Evolutionary conservation across 1,139 yeast genomes (phyloP).

Genomic region (Pichia sp.): DNA sequence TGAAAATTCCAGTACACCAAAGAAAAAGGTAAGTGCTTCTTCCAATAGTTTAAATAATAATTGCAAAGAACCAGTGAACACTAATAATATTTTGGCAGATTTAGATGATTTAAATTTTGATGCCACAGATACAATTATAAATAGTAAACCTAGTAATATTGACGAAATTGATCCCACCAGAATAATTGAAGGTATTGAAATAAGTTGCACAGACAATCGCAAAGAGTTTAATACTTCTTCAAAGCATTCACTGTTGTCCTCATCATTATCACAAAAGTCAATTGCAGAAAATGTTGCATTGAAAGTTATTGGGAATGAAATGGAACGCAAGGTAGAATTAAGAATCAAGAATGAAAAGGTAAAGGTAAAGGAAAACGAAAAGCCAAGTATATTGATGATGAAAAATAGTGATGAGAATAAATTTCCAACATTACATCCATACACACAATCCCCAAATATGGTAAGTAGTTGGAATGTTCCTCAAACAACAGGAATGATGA

Average conservation of each 20-base stretch:
- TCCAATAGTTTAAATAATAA: not conserved
- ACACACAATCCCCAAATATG: not conserved
- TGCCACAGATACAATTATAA: not conserved
- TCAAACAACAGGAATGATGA: not conserved
- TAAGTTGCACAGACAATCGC: too few relatives aligned
- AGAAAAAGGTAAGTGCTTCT: not conserved
- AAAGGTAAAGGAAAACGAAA: not conserved
- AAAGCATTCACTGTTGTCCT: not conserved
- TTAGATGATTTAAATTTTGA: conserved; percentile 7
- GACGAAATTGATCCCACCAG: not conserved
- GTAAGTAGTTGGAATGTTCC: not conserved
- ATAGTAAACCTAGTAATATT: not conserved
- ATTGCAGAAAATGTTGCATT: conserved; percentile 6
- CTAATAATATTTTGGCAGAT: conserved; percentile 6
- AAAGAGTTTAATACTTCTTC: too few relatives aligned
- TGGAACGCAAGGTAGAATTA: too few relatives aligned
- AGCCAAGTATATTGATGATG: too few relatives aligned
- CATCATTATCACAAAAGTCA: not conserved
- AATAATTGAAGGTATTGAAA: not conserved
- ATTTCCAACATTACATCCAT: not conserved
- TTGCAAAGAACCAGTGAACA: not conserved
- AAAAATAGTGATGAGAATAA: not conserved
- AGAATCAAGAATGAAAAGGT: not conserved
- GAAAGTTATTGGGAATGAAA: conserved; percentile 1
- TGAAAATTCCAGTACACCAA: conserved; percentile 7